These are phyloP conservation scores for Tetrahymena borealis DNA, from an alignment of 73 alveolate genomes.

Conservation along the genomic window DNA sequence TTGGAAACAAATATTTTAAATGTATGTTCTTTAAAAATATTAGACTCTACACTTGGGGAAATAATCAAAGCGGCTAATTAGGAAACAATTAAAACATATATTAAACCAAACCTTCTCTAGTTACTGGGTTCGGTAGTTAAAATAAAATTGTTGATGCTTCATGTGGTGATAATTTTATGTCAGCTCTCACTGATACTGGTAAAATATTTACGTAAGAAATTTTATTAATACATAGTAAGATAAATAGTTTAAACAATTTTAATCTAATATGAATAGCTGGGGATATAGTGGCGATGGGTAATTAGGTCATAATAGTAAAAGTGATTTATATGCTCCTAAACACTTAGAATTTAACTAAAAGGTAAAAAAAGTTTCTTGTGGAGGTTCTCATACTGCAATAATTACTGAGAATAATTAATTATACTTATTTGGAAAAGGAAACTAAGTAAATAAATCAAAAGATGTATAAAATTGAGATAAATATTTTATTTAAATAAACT, in stretches of 20 bases:
- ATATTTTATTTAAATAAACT: background rate
- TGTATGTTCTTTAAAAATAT: background rate
- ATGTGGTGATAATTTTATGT: background rate
- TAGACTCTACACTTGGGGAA: constrained; percentile 37
- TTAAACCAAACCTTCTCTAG: constrained; percentile 11
- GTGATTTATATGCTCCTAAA: constrained; percentile 29
- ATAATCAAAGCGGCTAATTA: constrained; percentile 28
- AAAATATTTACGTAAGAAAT: background rate
- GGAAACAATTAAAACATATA: constrained; percentile 14
- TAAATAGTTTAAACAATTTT: background rate
- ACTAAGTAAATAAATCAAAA: background rate
- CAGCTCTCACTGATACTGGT: background rate
- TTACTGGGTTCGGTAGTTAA: background rate
- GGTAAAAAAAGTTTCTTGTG: constrained; percentile 24
- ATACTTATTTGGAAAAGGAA: constrained; percentile 38
- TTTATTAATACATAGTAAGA: background rate
- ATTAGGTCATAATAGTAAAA: constrained; percentile 20
- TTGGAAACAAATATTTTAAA: background rate
- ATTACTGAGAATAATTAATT: constrained; percentile 4
- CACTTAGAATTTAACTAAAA: constrained; percentile 9
- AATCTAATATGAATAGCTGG: background rate
- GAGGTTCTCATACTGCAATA: constrained; percentile 23
- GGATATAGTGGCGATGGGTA: constrained; percentile 45
- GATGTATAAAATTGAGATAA: too few species aligned
- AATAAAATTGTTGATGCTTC: background rate